phyloP scores from a whole-genome alignment of 2,329 filamentous ascomycete species.

The Plectosphaerella plurivora region DNA sequence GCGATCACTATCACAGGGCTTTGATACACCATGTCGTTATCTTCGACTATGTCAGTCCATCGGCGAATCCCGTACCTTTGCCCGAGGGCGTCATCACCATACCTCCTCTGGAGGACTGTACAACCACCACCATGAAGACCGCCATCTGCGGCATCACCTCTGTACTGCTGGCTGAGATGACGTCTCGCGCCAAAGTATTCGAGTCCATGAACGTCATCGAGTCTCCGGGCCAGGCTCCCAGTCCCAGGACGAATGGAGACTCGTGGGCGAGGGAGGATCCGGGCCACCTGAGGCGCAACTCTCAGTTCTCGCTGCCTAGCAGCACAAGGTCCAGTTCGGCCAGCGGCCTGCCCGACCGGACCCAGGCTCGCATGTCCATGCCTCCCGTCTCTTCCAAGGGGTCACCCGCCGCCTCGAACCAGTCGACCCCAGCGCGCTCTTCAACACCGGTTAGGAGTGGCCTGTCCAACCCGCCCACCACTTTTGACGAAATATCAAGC shows the following conservation, averaged over 20 bases:
- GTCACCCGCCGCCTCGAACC: constrained; percentile 36
- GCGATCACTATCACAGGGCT: constrained; percentile 69
- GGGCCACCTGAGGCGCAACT: constrained; percentile 45
- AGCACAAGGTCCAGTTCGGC: constrained; percentile 50
- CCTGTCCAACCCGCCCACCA: constrained; percentile 42
- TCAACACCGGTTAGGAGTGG: constrained; percentile 47
- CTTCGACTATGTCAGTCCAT: constrained; percentile 63
- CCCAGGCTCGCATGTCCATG: constrained; percentile 74
- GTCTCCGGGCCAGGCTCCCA: constrained; percentile 58
- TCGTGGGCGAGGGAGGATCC: constrained; percentile 35
- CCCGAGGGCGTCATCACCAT: constrained; percentile 68
- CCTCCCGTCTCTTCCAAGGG: constrained; percentile 57
- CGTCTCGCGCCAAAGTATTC: constrained; percentile 65
- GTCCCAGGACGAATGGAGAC: constrained; percentile 32
- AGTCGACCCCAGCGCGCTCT: constrained; percentile 42
- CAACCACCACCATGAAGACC: constrained; percentile 75
- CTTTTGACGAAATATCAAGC: constrained; percentile 40
- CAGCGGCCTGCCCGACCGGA: constrained; percentile 50
- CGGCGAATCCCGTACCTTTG: constrained; percentile 46
- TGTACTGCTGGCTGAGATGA: constrained; percentile 70
- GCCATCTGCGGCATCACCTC: constrained; percentile 77
- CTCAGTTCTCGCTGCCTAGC: constrained; percentile 44
- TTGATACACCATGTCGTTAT: constrained; percentile 75
- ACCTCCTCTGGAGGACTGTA: constrained; percentile 63
- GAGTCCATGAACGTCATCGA: constrained; percentile 73